Evolutionary conservation across 2,329 filamentous ascomycete genomes (phyloP).

Genomic region (Setomelanomma holmii): DNA sequence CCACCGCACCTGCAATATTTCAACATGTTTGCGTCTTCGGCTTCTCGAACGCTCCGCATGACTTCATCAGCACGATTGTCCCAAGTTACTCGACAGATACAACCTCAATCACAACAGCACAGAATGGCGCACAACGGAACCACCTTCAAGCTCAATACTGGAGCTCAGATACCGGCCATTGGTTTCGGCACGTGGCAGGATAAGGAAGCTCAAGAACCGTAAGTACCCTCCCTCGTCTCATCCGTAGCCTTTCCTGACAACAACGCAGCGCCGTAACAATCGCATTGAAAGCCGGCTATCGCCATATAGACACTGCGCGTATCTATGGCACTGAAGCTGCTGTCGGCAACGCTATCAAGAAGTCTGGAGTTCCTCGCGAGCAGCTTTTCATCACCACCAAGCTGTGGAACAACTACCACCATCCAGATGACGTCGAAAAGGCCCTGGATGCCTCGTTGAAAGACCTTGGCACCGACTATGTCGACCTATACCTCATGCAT

Average conservation of each 20-base stretch:
- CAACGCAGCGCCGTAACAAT: conserved; percentile 46
- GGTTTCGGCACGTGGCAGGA: conserved; percentile 60
- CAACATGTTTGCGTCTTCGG: conserved; percentile 23
- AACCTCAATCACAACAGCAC: conserved; percentile 15
- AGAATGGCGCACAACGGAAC: conserved; percentile 46
- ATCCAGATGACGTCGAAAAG: conserved; percentile 68
- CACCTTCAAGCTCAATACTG: conserved; percentile 66
- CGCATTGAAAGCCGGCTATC: conserved; percentile 36
- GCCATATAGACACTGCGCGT: conserved; percentile 39
- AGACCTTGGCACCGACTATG: conserved; percentile 83
- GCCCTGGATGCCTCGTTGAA: conserved; percentile 76
- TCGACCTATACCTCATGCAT: conserved; percentile 81
- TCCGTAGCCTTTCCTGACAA: conserved; percentile 2
- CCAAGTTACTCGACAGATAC: conserved; percentile 23
- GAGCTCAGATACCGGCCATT: conserved; percentile 76
- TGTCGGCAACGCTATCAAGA: conserved; percentile 38
- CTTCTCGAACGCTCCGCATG: conserved; percentile 20
- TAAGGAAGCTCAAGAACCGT: conserved; percentile 38
- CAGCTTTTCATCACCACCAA: conserved; percentile 67
- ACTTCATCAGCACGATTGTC: conserved; percentile 17
- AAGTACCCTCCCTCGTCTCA: neutral
- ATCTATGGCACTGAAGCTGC: conserved; percentile 36
- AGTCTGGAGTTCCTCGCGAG: conserved; percentile 49
- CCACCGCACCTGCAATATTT: neutral
- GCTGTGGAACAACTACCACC: conserved; percentile 90